Evolutionary conservation across 2,329 filamentous ascomycete genomes (phyloP).

Genomic region (Microsporum ferrugineum): DNA sequence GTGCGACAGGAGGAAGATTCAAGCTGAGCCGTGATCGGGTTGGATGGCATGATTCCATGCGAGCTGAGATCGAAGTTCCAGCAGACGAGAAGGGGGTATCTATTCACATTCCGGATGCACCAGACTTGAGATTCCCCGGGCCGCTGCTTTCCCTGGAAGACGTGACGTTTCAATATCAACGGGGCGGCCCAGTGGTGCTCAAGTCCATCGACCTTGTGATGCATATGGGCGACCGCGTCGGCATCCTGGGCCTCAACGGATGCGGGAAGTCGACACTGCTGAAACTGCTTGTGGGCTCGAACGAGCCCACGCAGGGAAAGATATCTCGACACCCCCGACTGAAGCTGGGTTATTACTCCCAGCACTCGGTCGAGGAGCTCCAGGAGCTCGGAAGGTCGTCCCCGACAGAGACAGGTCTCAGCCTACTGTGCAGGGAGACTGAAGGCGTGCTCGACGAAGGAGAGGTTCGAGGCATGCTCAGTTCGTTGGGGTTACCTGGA

Average conservation of each 20-base stretch:
- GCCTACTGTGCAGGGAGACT: constrained; percentile 48
- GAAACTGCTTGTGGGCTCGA: constrained; percentile 53
- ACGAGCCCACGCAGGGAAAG: constrained; percentile 49
- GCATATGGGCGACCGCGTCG: constrained; percentile 61
- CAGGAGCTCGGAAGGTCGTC: constrained; percentile 44
- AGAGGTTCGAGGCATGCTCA: constrained; percentile 54
- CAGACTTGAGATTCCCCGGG: constrained; percentile 63
- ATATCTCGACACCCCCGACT: constrained; percentile 57
- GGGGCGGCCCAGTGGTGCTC: constrained; percentile 39
- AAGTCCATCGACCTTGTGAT: constrained; percentile 57
- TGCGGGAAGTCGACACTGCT: constrained; percentile 72
- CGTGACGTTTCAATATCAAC: constrained; percentile 53
- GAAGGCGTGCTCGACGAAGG: constrained; percentile 50
- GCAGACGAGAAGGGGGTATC: constrained; percentile 47
- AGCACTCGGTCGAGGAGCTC: constrained; percentile 63
- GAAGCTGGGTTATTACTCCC: constrained; percentile 65
- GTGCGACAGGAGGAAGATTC: constrained; percentile 60
- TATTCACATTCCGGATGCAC: constrained; percentile 50
- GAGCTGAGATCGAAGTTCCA: constrained; percentile 62
- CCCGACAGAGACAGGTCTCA: constrained; percentile 51
- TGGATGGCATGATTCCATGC: constrained; percentile 48
- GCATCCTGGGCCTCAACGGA: constrained; percentile 68
- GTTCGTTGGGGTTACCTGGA: constrained; percentile 58
- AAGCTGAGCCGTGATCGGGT: constrained; percentile 64
- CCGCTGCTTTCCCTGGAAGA: constrained; percentile 61